These are phyloP conservation scores for Colletotrichum graminicola DNA, from an alignment of 2,329 filamentous ascomycete genomes.

Conservation along the genomic window DNA sequence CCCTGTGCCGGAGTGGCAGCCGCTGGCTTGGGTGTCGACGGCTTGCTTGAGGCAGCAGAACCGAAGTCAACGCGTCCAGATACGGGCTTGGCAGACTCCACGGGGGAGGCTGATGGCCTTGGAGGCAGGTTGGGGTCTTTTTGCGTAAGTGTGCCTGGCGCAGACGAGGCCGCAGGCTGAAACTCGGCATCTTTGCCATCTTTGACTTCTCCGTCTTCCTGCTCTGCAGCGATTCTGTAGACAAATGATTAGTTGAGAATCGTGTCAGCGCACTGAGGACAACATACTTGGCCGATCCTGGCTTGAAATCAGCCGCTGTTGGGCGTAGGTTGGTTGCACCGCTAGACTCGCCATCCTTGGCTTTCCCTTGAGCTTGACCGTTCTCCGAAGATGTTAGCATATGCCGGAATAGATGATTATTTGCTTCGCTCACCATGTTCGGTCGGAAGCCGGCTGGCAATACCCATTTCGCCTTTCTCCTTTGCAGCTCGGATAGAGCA, in stretches of 20 bases:
- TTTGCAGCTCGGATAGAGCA: constrained; percentile 77
- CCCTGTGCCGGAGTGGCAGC: constrained; percentile 36
- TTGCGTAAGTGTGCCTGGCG: constrained; percentile 13
- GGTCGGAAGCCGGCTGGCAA: constrained; percentile 79
- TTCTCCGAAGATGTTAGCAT: constrained; percentile 55
- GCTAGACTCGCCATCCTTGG: constrained; percentile 53
- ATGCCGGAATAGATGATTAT: constrained; percentile 43
- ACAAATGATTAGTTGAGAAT: not conserved
- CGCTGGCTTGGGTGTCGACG: constrained; percentile 47
- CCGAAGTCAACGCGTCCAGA: constrained; percentile 17
- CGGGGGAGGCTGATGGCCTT: constrained; percentile 41
- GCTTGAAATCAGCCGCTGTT: constrained; percentile 74
- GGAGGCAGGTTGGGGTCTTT: constrained; percentile 40
- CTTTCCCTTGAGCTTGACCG: constrained; percentile 54
- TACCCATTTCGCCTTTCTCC: constrained; percentile 76
- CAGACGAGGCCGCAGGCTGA: constrained; percentile 16
- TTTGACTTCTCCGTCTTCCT: constrained; percentile 80
- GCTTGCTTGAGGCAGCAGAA: constrained; percentile 44
- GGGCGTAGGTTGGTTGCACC: constrained; percentile 63
- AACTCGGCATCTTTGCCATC: constrained; percentile 55
- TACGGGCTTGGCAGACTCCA: constrained; percentile 45
- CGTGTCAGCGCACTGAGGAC: not conserved
- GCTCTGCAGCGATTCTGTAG: constrained; percentile 56
- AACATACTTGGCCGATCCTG: constrained; percentile 57
- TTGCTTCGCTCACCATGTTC: constrained; percentile 64